Conservation (phyloP, 352 stramenopile genomes). For the Phytophthora quininea region DNA sequence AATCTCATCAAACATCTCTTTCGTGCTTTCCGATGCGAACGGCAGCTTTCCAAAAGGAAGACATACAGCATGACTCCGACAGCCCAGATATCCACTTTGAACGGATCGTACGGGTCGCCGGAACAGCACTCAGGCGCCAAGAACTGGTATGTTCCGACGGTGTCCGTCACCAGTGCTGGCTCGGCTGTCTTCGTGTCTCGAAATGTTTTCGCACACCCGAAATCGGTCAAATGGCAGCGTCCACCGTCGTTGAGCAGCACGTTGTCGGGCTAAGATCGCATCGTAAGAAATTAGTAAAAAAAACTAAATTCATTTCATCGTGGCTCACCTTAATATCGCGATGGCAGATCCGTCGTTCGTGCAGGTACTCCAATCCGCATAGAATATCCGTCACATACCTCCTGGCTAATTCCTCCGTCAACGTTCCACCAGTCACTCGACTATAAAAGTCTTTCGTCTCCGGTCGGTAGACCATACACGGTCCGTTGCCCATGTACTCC, state of each 20-base stretch:
- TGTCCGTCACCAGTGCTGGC: constrained; percentile 64
- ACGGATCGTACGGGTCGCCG: constrained; percentile 84
- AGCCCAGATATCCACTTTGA: constrained; percentile 86
- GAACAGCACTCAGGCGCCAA: constrained; percentile 88
- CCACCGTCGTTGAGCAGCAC: constrained; percentile 80
- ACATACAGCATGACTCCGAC: constrained; percentile 86
- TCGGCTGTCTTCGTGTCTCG: constrained; percentile 1
- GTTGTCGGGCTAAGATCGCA: constrained; percentile 75
- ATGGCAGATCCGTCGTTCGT: constrained; percentile 79
- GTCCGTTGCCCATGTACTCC: constrained; percentile 84
- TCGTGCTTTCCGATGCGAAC: constrained; percentile 73
- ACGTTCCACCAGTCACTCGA: constrained; percentile 49
- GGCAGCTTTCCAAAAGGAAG: constrained; percentile 86
- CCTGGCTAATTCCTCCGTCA: constrained; percentile 71
- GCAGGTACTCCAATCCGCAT: constrained; percentile 82
- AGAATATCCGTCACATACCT: constrained; percentile 77
- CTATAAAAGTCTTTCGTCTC: constrained; percentile 78
- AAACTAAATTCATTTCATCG: neutral
- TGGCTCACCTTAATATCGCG: constrained; percentile 86
- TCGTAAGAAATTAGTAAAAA: neutral
- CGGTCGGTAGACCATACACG: constrained; percentile 82
- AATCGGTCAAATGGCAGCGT: constrained; percentile 88
- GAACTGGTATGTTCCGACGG: constrained; percentile 91
- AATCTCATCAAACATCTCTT: constrained; percentile 87
- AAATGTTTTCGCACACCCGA: constrained; percentile 78